Evolutionary conservation across 148 eudicot species (phyloP), one percentile per base, ranked within the genome.

Genomic region (Dysphania ambrosioides): DNA sequence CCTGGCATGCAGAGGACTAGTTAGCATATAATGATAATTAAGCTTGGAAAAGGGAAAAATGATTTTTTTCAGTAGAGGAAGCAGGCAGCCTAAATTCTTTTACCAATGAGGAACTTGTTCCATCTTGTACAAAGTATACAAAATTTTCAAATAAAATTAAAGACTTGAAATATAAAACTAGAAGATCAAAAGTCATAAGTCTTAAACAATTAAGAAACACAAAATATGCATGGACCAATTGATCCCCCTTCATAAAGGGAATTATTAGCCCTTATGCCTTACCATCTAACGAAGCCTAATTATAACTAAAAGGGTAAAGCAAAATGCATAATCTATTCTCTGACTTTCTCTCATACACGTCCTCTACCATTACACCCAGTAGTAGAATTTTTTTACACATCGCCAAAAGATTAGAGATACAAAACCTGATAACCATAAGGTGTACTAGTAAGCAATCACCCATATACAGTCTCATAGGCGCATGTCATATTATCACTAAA

Each of bases 1-100:
- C 98, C 98, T 95, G 81, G 74, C 74, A 56, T 62, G 55, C 32
- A 41, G 80, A 26, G 71, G 21, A 62, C 32, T 72, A 47, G 71
- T 65, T 30, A 72, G 74, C 61, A 55, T 34, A 75, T 16, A 19
- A 68, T 53, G 56, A 58, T 21, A 40, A 16, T 64, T 47, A 29
- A 44, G 44, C 35, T 38, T 58, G 44, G 13, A 19, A n/a, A n/a
- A 29, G 2, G 44, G 5, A 68, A 36, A 16, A 30, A 41, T 30
- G 23, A n/a, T 59, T 41, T 31, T 23, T 12, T 57, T 10, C 36
- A 42, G n/a, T 24, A 31, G 47, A 3, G 6, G 11, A 40, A 40
- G 31, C 10, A 67, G 40, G 65, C 56, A 2, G 24, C 47, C 68
- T 40, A 60, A 44, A 58, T 58, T 35, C 44, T 29, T 65, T 66